These are phyloP conservation scores for Monosporascus sp. DNA, from an alignment of 2,329 filamentous ascomycete species.

Conservation along the genomic window DNA sequence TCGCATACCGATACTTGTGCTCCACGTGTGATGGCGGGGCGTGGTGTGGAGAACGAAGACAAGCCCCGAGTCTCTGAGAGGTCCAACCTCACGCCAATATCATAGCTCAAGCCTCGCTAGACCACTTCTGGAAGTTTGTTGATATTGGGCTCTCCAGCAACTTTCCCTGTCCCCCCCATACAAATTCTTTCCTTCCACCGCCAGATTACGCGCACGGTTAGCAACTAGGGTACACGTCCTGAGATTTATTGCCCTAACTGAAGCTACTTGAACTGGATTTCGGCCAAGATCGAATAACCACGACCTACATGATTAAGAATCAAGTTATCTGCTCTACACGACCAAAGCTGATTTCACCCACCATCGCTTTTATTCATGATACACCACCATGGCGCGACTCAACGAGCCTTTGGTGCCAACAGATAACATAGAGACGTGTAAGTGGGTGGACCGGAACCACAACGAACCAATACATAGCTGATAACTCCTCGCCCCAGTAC, in stretches of 20 bases:
- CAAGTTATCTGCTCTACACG: not conserved
- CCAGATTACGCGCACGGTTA: not conserved
- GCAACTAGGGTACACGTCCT: not conserved
- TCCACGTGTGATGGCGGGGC: too few relatives aligned
- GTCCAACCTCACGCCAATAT: not conserved
- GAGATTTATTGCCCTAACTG: too few relatives aligned
- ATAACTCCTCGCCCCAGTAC: constrained; percentile 47
- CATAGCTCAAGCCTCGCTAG: not conserved
- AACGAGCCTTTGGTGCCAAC: constrained; percentile 67
- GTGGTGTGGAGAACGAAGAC: not conserved
- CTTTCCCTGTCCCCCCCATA: not conserved
- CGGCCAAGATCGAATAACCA: too few relatives aligned
- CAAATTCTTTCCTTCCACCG: not conserved
- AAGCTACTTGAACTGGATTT: too few relatives aligned
- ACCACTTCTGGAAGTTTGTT: constrained; percentile 9
- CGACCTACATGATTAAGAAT: too few relatives aligned
- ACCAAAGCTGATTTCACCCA: not conserved
- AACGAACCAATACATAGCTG: not conserved
- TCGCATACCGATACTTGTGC: too few relatives aligned
- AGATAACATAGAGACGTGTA: constrained; percentile 68
- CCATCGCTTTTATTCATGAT: constrained; percentile 7
- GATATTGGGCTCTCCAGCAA: constrained; percentile 1
- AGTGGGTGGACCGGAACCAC: constrained; percentile 28
- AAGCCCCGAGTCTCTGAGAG: not conserved
- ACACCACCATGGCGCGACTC: constrained; percentile 66